These are phyloP conservation scores for Barnettozyma hawaiiensis DNA, from an alignment of 1,139 yeast genomes.

Conservation along the genomic window DNA sequence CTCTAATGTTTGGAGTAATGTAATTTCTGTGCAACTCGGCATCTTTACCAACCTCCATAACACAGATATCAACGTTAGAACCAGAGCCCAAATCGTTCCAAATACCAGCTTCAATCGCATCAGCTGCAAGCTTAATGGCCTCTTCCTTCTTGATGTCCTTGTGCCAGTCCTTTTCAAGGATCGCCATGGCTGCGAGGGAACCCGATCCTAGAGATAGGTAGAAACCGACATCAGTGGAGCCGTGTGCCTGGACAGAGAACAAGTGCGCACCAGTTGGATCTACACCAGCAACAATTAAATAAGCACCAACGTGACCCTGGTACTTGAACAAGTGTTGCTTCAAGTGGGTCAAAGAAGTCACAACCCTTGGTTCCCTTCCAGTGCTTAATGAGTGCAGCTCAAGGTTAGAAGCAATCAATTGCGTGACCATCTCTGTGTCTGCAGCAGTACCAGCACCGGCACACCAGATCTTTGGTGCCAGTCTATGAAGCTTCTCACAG, in stretches of 20 bases:
- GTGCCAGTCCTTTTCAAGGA: constrained; percentile 82
- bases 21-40: constrained; percentile 82
- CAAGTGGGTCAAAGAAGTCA: constrained; percentile 85
- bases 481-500: constrained; percentile 90
- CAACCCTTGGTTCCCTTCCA: constrained; percentile 85
- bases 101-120: constrained; percentile 95
- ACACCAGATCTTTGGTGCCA: constrained; percentile 96
- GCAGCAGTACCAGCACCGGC: constrained; percentile 99
- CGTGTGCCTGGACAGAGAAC: constrained; percentile 93
- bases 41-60: constrained; percentile 88
- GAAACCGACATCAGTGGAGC: constrained; percentile 92
- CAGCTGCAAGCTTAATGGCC: constrained; percentile 83
- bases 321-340: constrained; percentile 94
- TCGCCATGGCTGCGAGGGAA: constrained; percentile 98
- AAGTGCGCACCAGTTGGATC: constrained; percentile 96
- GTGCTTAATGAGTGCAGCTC: constrained; percentile 84
- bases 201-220: constrained; percentile 94
- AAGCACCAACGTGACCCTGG: constrained; percentile 97
- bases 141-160: constrained; percentile 75
- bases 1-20: constrained; percentile 85
- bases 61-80: constrained; percentile 94
- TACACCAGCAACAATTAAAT: constrained; percentile 91
- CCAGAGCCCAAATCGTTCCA: constrained; percentile 99
- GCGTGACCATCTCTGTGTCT: constrained; percentile 97
- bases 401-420: constrained; percentile 81